Evolutionary conservation across 768 basidiomycete species (phyloP).

Genomic region (Xerocomellus chrysenteron): DNA sequence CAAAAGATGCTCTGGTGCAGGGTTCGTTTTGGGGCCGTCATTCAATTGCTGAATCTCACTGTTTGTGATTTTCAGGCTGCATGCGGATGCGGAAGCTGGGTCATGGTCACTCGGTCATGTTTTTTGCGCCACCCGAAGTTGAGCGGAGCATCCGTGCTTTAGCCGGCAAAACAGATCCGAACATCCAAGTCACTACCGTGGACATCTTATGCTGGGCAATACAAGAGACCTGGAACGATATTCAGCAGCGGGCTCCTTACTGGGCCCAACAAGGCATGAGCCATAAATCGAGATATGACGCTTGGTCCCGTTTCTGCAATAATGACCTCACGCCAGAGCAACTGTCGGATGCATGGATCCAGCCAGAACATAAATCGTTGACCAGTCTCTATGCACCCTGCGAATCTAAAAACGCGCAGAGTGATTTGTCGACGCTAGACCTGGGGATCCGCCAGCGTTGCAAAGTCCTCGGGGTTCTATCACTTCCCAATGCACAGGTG

Average conservation of each 20-base stretch:
- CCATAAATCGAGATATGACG: conserved; percentile 1
- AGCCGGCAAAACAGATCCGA: not conserved
- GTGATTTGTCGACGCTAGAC: not conserved
- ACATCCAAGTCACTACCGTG: not conserved
- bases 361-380: conserved; percentile 36
- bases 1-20: conserved; percentile 34
- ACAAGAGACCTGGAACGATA: conserved; percentile 36
- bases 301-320: conserved; percentile 13
- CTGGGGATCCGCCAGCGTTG: conserved; percentile 7
- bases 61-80: conserved; percentile 34
- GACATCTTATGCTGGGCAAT: conserved; percentile 47
- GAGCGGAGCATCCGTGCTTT: conserved; percentile 35
- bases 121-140: conserved; percentile 43
- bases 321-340: not conserved
- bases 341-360: conserved; percentile 34
- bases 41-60: not conserved
- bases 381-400: conserved; percentile 32
- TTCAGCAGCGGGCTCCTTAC: no score
- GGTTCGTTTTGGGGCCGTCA: conserved; percentile 19
- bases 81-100: conserved; percentile 53
- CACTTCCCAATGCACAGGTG: conserved; percentile 16
- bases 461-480: conserved; percentile 8
- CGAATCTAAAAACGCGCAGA: not conserved
- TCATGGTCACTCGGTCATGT: conserved; percentile 44
- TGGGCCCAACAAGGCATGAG: conserved; percentile 25